Evolutionary conservation across 225 moss, liverwort and hornwort genomes (phyloP), one percentile per base, ranked within the genome.

Genomic region (Pseudoscleropodium purum): DNA sequence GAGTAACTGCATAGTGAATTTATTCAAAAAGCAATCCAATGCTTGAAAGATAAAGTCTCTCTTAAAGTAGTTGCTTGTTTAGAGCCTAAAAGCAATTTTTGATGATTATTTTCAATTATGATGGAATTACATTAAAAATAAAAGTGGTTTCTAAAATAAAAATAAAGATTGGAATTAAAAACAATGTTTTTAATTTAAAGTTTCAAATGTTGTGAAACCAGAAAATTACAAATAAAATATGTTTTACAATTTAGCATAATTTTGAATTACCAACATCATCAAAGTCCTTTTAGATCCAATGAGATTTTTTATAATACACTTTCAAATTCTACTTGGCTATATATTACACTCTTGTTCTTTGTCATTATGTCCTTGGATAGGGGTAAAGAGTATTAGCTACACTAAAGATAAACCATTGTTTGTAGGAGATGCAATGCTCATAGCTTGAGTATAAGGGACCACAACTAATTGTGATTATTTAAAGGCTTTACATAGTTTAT

Each of bases 1-100:
- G 19, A 47, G 0, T 75, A 75, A 4, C 7, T 49, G 7, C 0
- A 0, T 10, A 30, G 0, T 6, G 5, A 30, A 75, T 3, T 30
- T 49, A 31, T 4, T 76, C 5, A 5, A 30, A 75, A 51, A 51
- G 1, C 20, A 51, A 21, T 12, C 12, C 0, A 33, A 0, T 30
- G 0, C 30, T 11, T 75, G 2, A 75, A 47, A 1, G 18, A 75
- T 33, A 75, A 2, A 75, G 2, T 2, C 0, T 76, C 5, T 76
- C 20, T 13, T 49, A 75, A 2, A 49, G 13, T 20, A 13, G 5
- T 2, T 49, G 0, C 12, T 49, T 31, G 1, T 31, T 29, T 75
- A 31, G 7, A 18, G 0, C 11, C 11, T 75, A 18, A 47, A 30
- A 17, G 1, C 1, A 47, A 18, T 45, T 45, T 45, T 18, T 47